phyloP scores from a whole-genome alignment of 1,284 basidiomycete genomes.

The Puccinia novopanici region DNA sequence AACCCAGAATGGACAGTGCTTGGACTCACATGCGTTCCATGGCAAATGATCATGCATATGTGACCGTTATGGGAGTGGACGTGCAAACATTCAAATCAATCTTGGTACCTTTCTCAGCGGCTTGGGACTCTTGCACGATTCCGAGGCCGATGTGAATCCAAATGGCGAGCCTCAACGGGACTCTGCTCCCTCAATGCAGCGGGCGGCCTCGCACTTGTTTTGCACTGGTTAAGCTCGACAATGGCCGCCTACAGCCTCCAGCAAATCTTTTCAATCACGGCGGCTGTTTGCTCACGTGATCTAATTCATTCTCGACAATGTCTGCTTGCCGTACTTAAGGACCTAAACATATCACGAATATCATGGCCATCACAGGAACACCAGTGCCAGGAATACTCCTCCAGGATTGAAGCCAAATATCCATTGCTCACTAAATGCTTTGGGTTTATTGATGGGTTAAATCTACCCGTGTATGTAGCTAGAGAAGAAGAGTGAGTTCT shows the following conservation, averaged over 20 bases:
- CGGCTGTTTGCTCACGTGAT: slow-evolving; percentile 5
- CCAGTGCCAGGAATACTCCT: neutral
- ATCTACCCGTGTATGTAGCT: neutral
- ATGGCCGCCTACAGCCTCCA: neutral
- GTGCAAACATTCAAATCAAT: neutral
- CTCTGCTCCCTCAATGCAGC: neutral
- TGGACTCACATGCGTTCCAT: neutral
- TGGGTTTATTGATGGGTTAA: slow-evolving; percentile 13
- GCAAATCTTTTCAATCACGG: neutral
- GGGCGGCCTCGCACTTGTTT: neutral
- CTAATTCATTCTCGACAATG: neutral
- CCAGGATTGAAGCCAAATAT: neutral
- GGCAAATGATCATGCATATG: neutral
- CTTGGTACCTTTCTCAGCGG: neutral
- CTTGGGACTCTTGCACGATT: neutral
- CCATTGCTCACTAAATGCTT: neutral
- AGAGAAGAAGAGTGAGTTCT: slow-evolving; percentile 12
- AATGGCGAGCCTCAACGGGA: neutral
- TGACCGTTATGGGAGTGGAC: neutral
- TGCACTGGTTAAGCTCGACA: slow-evolving; percentile 3
- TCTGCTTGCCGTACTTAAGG: neutral
- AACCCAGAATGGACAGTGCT: neutral
- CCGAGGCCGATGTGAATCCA: neutral
- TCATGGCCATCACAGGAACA: neutral
- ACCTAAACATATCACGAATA: neutral